Evolutionary conservation across 2,329 filamentous ascomycete genomes (phyloP), one percentile per base, ranked within the genome.

Genomic region (Fusarium piperis): DNA sequence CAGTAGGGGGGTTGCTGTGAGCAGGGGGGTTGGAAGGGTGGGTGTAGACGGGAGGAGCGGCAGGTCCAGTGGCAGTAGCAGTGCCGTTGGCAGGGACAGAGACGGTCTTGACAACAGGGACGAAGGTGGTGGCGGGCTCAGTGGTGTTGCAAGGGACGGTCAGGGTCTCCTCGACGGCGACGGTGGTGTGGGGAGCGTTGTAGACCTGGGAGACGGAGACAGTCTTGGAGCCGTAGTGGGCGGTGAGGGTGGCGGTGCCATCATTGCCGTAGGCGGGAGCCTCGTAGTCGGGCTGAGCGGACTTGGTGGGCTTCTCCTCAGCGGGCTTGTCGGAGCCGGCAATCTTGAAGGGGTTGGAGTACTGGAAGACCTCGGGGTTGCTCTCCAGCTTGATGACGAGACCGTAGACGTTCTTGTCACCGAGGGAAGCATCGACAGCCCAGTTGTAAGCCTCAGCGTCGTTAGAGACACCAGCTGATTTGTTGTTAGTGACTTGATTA

Each of bases 281-380:
- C 62, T 64, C 56, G 66, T 57, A 65, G 62, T 70, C 67, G 23
- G 20, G 5, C 41, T 46, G 15, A 51, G 15, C 16, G 13, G 28
- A 8, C 41, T 59, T 32, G 38, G 44, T 18, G 36, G 51, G 20
- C 28, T 36, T 32, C 68, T 69, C 56, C 18, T 41, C 23, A 33
- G 69, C 58, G 52, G 74, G 59, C 65, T 69, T 63, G 55, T 63
- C 74, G 28, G 67, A 75, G 52, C 77, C 81, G 62, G 78, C 76
- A 76, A 90, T 89, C 76, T 82, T 74, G 84, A 92, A 92, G 74
- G 88, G 88, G 83, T 86, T 86, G 63, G 88, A 89, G 85, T 87
- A 91, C 85, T 91, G 89, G 85, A 88, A 89, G 77, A 85, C 80
- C 12, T 56, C 70, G 23, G 81, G 60, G 81, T 89, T 77, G 70